Percentiles rank a stretch among this genome's conserved stretches.
These are phyloP conservation scores for Grosmannia huntii DNA, from an alignment of 2,329 filamentous ascomycete genomes.

Conservation along the genomic window DNA sequence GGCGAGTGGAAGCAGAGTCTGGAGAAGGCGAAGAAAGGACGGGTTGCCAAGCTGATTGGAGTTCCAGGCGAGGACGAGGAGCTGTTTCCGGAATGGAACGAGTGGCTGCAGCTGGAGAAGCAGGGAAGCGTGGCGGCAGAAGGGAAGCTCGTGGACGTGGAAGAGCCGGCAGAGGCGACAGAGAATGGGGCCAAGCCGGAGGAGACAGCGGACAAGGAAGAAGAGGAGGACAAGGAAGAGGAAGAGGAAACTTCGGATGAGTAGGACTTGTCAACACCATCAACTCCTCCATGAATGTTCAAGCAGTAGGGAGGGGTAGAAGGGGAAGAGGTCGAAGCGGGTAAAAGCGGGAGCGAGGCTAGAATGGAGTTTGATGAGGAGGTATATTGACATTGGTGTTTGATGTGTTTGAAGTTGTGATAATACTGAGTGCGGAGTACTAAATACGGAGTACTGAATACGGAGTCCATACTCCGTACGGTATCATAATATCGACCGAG, in stretches of 20 bases:
- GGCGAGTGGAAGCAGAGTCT: slow-evolving; percentile 70
- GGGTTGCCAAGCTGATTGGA: slow-evolving; percentile 73
- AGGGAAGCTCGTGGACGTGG: not conserved
- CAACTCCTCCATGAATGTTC: too few relatives aligned
- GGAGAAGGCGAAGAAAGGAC: slow-evolving; percentile 73
- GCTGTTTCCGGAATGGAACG: slow-evolving; percentile 92
- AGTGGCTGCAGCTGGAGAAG: slow-evolving; percentile 70
- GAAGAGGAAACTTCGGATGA: not conserved
- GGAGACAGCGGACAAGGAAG: not conserved
- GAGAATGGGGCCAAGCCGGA: not conserved
- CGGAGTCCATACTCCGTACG: too few relatives aligned
- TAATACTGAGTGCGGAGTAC: too few relatives aligned
- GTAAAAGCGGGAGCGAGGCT: not conserved
- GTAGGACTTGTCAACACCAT: not conserved
- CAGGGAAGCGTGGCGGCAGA: slow-evolving; percentile 33
- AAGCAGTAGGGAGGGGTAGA: too few relatives aligned
- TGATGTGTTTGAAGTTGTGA: too few relatives aligned
- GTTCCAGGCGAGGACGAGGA: slow-evolving; percentile 73
- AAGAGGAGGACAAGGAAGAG: not conserved
- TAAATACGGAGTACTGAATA: too few relatives aligned
- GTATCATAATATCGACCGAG: too few relatives aligned
- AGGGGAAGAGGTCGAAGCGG: not conserved
- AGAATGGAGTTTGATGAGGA: too few relatives aligned
- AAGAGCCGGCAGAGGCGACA: not conserved
- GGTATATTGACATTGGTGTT: too few relatives aligned